Percentiles rank a stretch among this genome's conserved stretches.
Conservation (phyloP, 2,329 filamentous ascomycete genomes). For the Hypoxylon sp. region DNA sequence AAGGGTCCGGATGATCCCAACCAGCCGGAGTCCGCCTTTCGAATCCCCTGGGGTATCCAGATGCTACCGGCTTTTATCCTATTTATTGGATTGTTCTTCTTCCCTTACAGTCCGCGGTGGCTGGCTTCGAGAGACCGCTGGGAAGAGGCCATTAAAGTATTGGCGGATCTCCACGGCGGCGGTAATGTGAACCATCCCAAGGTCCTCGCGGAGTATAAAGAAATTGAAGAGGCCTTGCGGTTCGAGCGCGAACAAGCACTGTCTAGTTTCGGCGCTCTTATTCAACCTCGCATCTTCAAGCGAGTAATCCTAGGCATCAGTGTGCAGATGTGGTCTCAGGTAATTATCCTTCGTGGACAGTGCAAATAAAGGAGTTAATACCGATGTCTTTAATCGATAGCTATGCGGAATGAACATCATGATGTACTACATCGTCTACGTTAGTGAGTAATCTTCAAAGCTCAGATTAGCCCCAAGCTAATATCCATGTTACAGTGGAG, state of each 20-base stretch:
- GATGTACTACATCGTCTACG: slow-evolving; percentile 73
- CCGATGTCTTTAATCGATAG: slow-evolving; percentile 25
- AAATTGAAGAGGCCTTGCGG: slow-evolving; percentile 69
- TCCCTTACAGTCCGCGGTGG: slow-evolving; percentile 78
- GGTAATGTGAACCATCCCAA: slow-evolving; percentile 70
- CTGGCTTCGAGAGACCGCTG: slow-evolving; percentile 77
- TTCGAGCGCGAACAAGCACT: slow-evolving; percentile 68
- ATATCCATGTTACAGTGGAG: slow-evolving; percentile 57
- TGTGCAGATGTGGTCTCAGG: slow-evolving; percentile 72
- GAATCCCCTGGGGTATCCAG: slow-evolving; percentile 74
- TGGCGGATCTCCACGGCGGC: slow-evolving; percentile 71
- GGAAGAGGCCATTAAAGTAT: slow-evolving; percentile 73
- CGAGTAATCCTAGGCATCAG: slow-evolving; percentile 71
- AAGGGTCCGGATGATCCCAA: slow-evolving; percentile 65
- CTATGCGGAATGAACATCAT: slow-evolving; percentile 70
- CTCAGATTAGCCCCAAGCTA: not conserved
- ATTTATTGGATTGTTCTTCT: slow-evolving; percentile 71
- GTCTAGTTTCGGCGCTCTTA: slow-evolving; percentile 65
- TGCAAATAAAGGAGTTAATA: not conserved
- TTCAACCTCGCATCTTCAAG: slow-evolving; percentile 67
- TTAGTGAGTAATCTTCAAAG: slow-evolving; percentile 54
- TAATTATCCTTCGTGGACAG: slow-evolving; percentile 23
- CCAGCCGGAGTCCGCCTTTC: slow-evolving; percentile 69
- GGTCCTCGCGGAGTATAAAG: slow-evolving; percentile 74
- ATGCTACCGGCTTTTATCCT: slow-evolving; percentile 69